A percentile compares a stretch with the other conserved stretches of the same genome.
Evolutionary conservation across 108 stramenopile genomes (phyloP).

Genomic region (Cyclotella distinguenda): DNA sequence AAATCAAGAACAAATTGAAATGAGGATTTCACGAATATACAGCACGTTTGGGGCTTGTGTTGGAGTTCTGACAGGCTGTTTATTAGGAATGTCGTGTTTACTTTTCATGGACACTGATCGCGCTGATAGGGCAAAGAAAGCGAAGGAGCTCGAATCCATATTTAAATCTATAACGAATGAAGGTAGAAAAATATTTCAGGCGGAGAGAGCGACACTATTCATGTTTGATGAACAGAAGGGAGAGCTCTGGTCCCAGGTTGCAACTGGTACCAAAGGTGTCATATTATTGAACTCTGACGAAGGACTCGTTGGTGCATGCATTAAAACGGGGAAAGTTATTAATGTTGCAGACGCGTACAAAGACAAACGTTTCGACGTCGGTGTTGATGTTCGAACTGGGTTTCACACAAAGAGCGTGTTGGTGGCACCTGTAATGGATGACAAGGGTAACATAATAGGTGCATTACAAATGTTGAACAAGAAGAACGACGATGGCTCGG

Average conservation of each 20-base stretch:
- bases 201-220: slow-evolving; percentile 61
- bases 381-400: slow-evolving; percentile 59
- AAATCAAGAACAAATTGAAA: slow-evolving; percentile 54
- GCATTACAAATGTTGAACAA: slow-evolving; percentile 66
- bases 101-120: slow-evolving; percentile 80
- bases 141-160: slow-evolving; percentile 63
- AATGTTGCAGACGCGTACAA: slow-evolving; percentile 63
- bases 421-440: slow-evolving; percentile 48
- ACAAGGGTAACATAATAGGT: slow-evolving; percentile 47
- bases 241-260: slow-evolving; percentile 51
- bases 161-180: slow-evolving; percentile 59
- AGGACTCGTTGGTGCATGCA: slow-evolving; percentile 53
- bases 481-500: slow-evolving; percentile 37
- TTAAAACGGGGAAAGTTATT: slow-evolving; percentile 32
- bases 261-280: slow-evolving; percentile 49
- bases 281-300: slow-evolving; percentile 38
- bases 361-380: slow-evolving; percentile 56
- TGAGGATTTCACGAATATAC: slow-evolving; percentile 32
- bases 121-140: slow-evolving; percentile 63
- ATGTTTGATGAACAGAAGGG: slow-evolving; percentile 49
- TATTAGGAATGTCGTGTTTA: slow-evolving; percentile 81
- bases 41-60: slow-evolving; percentile 63
- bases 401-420: slow-evolving; percentile 61
- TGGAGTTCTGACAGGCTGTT: slow-evolving; percentile 80
- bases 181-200: slow-evolving; percentile 44